Conservation (phyloP, 208 protist species). For the Trypanosoma platydactyli region DNA sequence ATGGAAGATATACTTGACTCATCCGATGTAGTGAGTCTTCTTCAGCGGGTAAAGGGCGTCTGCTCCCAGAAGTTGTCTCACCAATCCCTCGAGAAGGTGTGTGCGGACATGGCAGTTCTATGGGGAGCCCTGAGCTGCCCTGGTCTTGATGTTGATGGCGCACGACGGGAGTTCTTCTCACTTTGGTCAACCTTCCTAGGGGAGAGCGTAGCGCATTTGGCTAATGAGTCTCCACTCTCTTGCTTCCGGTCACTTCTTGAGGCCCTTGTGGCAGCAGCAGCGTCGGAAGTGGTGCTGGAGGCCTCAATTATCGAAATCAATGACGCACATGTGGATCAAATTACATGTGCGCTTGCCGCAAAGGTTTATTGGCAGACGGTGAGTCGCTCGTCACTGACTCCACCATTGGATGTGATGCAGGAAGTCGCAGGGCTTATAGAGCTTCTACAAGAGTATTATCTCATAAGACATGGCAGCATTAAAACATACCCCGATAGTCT, state of each 20-base stretch:
- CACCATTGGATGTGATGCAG: conserved; percentile 16
- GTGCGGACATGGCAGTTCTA: conserved; percentile 12
- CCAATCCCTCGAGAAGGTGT: conserved; percentile 4
- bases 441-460: conserved; percentile 27
- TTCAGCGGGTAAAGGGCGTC: conserved; percentile 2
- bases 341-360: not conserved
- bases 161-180: not conserved
- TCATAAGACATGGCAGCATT: not conserved
- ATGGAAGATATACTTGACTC: not conserved
- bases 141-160: not conserved
- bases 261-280: conserved; percentile 12
- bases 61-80: not conserved
- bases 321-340: conserved; percentile 13
- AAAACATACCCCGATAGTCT: not conserved
- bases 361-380: conserved; percentile 2
- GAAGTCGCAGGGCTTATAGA: conserved; percentile 19
- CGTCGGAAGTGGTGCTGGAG: not conserved
- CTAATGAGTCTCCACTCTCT: not conserved
- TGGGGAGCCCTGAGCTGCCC: conserved; percentile 2
- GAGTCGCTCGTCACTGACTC: conserved; percentile 15
- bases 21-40: conserved; percentile 5
- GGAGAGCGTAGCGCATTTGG: not conserved
- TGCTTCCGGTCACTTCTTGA: conserved; percentile 15
- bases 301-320: conserved; percentile 3
- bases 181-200: conserved; percentile 23